phyloP scores from a whole-genome alignment of 331 rosid genomes.

The Prunus yedoensis region DNA sequence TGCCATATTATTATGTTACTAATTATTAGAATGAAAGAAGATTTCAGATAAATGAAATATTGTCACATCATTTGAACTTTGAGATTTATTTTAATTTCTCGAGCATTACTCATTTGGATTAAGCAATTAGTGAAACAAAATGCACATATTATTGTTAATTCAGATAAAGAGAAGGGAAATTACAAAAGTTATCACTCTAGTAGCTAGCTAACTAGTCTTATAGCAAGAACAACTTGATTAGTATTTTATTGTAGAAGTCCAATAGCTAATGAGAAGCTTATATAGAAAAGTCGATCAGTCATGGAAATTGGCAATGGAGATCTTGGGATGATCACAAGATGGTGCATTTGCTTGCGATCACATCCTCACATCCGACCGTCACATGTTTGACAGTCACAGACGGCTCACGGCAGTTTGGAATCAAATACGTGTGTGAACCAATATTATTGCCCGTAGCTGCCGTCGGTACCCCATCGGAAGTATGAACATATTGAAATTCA shows the following conservation, averaged over 20 bases:
- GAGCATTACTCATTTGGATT: too few relatives aligned
- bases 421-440: background rate
- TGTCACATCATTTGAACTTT: background rate
- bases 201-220: background rate
- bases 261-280: too few relatives aligned
- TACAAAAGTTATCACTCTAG: background rate
- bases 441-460: background rate
- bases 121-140: too few relatives aligned
- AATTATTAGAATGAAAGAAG: too few relatives aligned
- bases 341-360: background rate
- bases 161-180: background rate
- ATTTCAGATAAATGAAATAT: too few relatives aligned
- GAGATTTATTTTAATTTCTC: too few relatives aligned
- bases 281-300: background rate
- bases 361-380: background rate
- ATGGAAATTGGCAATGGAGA: background rate
- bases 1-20: too few relatives aligned
- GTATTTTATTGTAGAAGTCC: too few relatives aligned
- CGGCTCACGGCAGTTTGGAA: background rate
- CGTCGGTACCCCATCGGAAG: background rate
- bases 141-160: too few relatives aligned
- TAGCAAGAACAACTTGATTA: background rate
- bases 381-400: background rate
- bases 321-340: conserved; percentile 4
- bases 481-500: background rate